phyloP scores from a whole-genome alignment of 2,329 filamentous ascomycete species.

The Trichoderma pleuroti region DNA sequence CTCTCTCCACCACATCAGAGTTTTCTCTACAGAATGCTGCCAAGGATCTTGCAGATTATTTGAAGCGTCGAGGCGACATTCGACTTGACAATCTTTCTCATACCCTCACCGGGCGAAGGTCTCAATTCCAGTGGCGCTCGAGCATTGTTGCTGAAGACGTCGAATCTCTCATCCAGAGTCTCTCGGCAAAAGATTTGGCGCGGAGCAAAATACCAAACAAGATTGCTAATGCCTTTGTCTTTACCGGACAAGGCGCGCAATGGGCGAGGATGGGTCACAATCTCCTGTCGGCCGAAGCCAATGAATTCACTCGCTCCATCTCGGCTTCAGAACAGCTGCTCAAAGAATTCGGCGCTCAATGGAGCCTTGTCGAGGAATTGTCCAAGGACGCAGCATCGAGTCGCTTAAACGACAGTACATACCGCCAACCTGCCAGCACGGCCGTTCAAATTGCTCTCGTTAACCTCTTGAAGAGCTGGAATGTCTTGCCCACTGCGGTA shows the following conservation, averaged over 20 bases:
- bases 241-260: conserved; percentile 9
- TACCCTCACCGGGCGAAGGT: neutral
- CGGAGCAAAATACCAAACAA: neutral
- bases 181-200: neutral
- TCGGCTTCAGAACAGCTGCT: neutral
- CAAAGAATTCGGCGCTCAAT: neutral
- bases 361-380: conserved; percentile 7
- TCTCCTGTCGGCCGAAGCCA: neutral
- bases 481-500: conserved; percentile 21
- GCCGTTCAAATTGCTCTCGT: conserved; percentile 26
- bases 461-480: conserved; percentile 20
- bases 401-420: conserved; percentile 21
- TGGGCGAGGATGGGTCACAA: neutral
- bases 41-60: neutral
- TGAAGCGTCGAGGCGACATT: neutral
- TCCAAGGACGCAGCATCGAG: neutral
- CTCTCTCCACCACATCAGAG: neutral
- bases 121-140: conserved; percentile 1
- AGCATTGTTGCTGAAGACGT: neutral
- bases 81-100: neutral
- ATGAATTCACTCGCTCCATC: neutral
- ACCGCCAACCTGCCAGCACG: conserved; percentile 24
- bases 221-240: neutral
- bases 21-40: neutral
- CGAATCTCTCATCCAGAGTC: neutral